phyloP scores from a whole-genome alignment of 768 basidiomycete genomes.

The Rhizopogon roseolus region DNA sequence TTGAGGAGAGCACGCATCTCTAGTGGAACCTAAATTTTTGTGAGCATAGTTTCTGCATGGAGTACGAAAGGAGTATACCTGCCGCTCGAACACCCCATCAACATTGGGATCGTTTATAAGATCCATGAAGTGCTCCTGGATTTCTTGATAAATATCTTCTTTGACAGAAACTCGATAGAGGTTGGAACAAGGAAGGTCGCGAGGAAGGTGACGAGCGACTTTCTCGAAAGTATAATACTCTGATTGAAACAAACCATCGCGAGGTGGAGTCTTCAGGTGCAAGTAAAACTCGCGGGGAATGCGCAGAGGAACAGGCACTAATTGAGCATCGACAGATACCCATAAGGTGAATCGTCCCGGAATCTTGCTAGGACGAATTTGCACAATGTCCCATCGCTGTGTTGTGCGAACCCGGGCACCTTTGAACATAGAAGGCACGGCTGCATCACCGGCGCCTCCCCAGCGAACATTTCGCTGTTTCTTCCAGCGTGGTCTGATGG shows the following conservation, averaged over 20 bases:
- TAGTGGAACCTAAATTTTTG: conserved; percentile 63
- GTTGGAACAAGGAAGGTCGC: conserved; percentile 70
- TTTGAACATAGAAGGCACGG: conserved; percentile 74
- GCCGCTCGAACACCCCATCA: conserved; percentile 90
- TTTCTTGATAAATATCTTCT: conserved; percentile 79
- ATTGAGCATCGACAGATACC: conserved; percentile 76
- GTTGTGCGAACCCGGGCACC: conserved; percentile 52
- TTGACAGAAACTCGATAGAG: conserved; percentile 80
- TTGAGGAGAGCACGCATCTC: conserved; percentile 75
- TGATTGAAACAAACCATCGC: conserved; percentile 61
- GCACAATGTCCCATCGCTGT: conserved; percentile 88
- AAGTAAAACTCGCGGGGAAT: conserved; percentile 92
- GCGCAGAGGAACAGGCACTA: conserved; percentile 77
- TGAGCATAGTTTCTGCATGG: background rate
- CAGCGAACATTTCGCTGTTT: conserved; percentile 45
- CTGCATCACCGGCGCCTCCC: conserved; percentile 34
- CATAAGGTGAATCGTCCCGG: conserved; percentile 85
- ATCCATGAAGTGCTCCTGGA: conserved; percentile 88
- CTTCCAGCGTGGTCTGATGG: conserved; percentile 77
- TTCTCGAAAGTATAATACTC: conserved; percentile 69
- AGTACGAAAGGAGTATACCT: conserved; percentile 43
- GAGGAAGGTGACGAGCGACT: conserved; percentile 73
- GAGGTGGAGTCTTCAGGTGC: conserved; percentile 71
- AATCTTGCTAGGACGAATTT: conserved; percentile 73
- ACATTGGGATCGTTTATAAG: conserved; percentile 92